Base-by-base conservation (phyloP, 176 grass and related monocot species). In the Oryza coarctata region DNA sequence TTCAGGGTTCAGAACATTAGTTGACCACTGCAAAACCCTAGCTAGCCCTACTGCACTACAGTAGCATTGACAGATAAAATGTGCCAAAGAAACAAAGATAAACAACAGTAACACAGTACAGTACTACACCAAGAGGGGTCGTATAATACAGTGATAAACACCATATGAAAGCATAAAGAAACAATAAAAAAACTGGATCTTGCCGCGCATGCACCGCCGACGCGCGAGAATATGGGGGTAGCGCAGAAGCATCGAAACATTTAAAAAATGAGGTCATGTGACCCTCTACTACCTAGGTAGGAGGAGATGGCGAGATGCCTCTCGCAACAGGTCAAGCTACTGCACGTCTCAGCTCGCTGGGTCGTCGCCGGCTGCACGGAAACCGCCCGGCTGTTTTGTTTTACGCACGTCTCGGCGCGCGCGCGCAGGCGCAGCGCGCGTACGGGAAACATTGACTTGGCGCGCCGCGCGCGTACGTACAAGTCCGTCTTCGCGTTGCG, bases 151-250 rank as follows among this genome's bases (percentile, higher is more conserved):
- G 50, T n/a, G 50, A 60, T 25, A 8, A 60, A 25, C 55, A n/a
- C 55, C 55, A 0, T 33, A 33, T 33, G 32, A 33, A 4, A 33
- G 32, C 32, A 33, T 11, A 61, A 34, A 26, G 26, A 18, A 72
- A 14, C 65, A 43, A 70, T 76, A 71, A 43, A 84, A n/a, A 89
- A 81, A 80, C 77, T 85, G 82, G 76, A 85, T 89, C 76, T 31
- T 29, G 36, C n/a, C 49, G 44, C 75, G 68, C 34, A 34, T 58
- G 9, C 40, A 15, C 13, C 3, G 45, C 45, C 44, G 44, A n/a
- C n/a, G 18, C 32, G 62, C 60, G 33, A 62, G 33, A 64, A 76
- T 31, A 78, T 9, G 3, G 49, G 55, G 26, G 20, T 66, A 52
- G 33, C 11, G 2, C n/a, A n/a, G 82, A 85, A 82, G 83, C 72